Evolutionary conservation across 2,329 filamentous ascomycete species (phyloP), one percentile per base, ranked within the genome.

Genomic region (Aureobasidium sp.): DNA sequence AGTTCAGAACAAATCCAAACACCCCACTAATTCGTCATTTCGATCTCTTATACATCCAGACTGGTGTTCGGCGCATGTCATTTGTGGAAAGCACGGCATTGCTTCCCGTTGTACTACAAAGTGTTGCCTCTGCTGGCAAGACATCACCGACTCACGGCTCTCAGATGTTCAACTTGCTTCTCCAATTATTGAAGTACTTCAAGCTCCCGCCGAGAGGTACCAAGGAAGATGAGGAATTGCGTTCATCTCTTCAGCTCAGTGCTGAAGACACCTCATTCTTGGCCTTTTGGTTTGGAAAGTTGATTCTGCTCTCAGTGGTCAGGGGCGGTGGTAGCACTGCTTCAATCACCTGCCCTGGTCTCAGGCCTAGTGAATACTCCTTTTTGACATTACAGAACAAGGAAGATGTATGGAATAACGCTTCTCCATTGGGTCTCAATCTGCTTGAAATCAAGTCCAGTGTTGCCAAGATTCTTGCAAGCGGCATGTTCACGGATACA

Each of bases 31-130:
- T 98, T 59, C 85, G 88, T 58, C 88, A 95, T 65, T 86, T 96
- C 61, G 90, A 97, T 69, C 74, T 97, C 35, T 77, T 86, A 16
- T 95, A 95, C 65, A 86, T 96, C 32, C 88, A 94, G 63, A 88
- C 95, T 65, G 93, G 91, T 34, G 74, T 88, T 39, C 77, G 78
- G 48, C 76, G 84, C 45, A 68, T 87, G 17, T 74, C 77, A 2
- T 67, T 76, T 10, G 67, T 71, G 14, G 85, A 91, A 37, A 80
- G 88, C 60, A 78, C 85, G 30, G 80, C 83, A 10, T 72, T 95
- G 4, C 69, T 96, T n/a, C 83, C 88, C 1, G 76, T 80, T 2
- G 70, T 90, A 8, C 71, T 90, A 14, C 74, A 79, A 58, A 85
- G 84, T 8, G 84, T 94, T 39, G 74, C 79, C 2, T 74, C 79